Evolutionary conservation across 2,329 filamentous ascomycete genomes (phyloP).

Genomic region (Lachnellula cervina): DNA sequence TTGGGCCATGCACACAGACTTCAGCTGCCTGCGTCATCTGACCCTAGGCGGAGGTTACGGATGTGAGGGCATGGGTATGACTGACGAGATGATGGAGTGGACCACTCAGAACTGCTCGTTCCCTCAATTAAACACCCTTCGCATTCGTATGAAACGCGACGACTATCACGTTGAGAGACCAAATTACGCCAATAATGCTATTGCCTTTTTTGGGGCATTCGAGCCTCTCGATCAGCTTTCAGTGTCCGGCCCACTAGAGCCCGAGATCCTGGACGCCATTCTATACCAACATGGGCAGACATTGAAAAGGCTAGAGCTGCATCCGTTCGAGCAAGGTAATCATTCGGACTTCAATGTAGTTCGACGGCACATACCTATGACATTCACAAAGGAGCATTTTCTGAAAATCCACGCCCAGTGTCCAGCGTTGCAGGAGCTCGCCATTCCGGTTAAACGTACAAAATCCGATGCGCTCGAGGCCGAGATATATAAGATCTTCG

Average conservation of each 20-base stretch:
- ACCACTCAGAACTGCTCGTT: conserved; percentile 7
- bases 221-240: conserved; percentile 10
- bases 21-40: conserved; percentile 4
- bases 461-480: conserved; percentile 4
- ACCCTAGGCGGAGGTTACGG: conserved; percentile 5
- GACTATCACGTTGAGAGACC: not conserved
- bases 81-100: conserved; percentile 9
- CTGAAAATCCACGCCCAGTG: conserved; percentile 9
- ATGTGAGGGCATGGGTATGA: not conserved
- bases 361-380: conserved; percentile 11
- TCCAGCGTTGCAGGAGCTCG: conserved; percentile 7
- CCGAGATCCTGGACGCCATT: conserved; percentile 9
- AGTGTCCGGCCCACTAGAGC: conserved; percentile 4
- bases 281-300: conserved; percentile 7
- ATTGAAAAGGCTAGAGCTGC: conserved; percentile 6
- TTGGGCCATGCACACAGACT: conserved; percentile 8
- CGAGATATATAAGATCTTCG: conserved; percentile 8
- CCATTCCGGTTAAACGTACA: conserved; percentile 8
- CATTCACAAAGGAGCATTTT: conserved; percentile 7
- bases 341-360: too few species aligned
- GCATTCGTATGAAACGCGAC: conserved; percentile 4
- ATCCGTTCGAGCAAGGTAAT: conserved; percentile 5
- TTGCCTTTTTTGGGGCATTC: conserved; percentile 5
- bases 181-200: conserved; percentile 4
- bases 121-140: conserved; percentile 8